Evolutionary conservation across 805 yeast genomes (phyloP), one percentile per base, ranked within the genome.

Genomic region (Wickerhamomyces alni): DNA sequence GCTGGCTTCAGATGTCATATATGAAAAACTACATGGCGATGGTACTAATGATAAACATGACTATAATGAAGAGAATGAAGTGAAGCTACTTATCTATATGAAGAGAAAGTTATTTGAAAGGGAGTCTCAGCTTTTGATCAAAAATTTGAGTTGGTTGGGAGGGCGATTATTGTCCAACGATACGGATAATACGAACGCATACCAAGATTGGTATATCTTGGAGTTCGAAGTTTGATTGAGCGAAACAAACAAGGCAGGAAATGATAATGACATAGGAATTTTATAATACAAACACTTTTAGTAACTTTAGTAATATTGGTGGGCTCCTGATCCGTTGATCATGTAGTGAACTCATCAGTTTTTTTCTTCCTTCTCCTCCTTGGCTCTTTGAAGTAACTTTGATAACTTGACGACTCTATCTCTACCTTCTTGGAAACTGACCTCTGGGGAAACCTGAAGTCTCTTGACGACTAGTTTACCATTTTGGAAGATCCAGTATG

Each of bases 401-500:
- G 50, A n/a, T 31, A 77, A 58, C 39, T 65, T 65, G 37, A 74
- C 58, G 30, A 82, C 73, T 44, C 77, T 80, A 26, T 65, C 67
- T 51, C 74, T 73, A 13, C 84, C 87, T n/a, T 73, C 72, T 33
- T 59, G 62, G 43, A 77, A 63, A 62, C 88, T 80, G 10, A 58
- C 68, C 48, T 75, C 81, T 16, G 83, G 83, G 11, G 69, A 62
- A 25, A 69, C 52, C 42, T 63, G 65, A 25, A 69, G 51, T 36
- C 65, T 61, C 38, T 64, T 65, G 25, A 54, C 54, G 24, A 50
- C 61, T 50, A 88, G 69, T 46, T 76, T 72, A 12, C 96, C 96
- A 55, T 87, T 80, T 31, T 71, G 75, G 59, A 93, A 84, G 33
- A 91, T 74, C 87, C 95, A 89, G 57, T 91, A 95, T n/a, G 96